Percentiles rank a stretch among this genome's conserved stretches.
Conservation (phyloP, 2,329 filamentous ascomycete genomes). For the Epichloe coenophiala region DNA sequence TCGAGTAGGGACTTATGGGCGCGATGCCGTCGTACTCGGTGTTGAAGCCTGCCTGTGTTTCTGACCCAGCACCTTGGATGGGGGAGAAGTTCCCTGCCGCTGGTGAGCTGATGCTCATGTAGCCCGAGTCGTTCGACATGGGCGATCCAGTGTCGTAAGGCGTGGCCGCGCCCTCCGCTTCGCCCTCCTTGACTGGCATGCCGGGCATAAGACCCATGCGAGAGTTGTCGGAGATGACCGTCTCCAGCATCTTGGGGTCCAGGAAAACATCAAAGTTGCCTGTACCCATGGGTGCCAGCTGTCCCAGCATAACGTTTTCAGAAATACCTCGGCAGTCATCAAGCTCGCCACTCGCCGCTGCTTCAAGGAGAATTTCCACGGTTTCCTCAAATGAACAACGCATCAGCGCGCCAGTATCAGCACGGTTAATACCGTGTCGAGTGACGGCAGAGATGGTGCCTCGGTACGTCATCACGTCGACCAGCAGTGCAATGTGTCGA, state of each 20-base stretch:
- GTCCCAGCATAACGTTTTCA: slow-evolving; percentile 96
- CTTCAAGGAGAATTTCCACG: slow-evolving; percentile 93
- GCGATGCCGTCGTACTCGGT: slow-evolving; percentile 25
- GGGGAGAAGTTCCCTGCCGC: slow-evolving; percentile 59
- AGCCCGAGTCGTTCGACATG: slow-evolving; percentile 53
- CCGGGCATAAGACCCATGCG: slow-evolving; percentile 71
- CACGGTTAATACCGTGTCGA: slow-evolving; percentile 94
- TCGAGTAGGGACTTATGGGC: slow-evolving; percentile 51
- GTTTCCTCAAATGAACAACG: slow-evolving; percentile 99
- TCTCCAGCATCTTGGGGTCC: slow-evolving; percentile 91
- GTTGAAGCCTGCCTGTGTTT: slow-evolving; percentile 48
- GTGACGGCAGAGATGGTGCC: slow-evolving; percentile 93
- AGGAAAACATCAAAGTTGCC: slow-evolving; percentile 90
- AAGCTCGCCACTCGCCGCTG: slow-evolving; percentile 84
- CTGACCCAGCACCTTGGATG: slow-evolving; percentile 62
- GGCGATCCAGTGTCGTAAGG: slow-evolving; percentile 86
- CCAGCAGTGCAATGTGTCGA: slow-evolving; percentile 85
- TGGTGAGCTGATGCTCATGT: slow-evolving; percentile 49
- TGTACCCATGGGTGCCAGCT: slow-evolving; percentile 93
- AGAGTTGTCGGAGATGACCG: slow-evolving; percentile 84
- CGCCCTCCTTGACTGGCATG: slow-evolving; percentile 61
- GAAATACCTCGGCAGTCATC: slow-evolving; percentile 97
- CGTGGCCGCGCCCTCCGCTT: slow-evolving; percentile 73
- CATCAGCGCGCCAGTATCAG: slow-evolving; percentile 96
- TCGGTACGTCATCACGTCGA: slow-evolving; percentile 95